These are phyloP conservation scores for Candida germanica DNA, from an alignment of 805 yeast genomes.

Conservation along the genomic window DNA sequence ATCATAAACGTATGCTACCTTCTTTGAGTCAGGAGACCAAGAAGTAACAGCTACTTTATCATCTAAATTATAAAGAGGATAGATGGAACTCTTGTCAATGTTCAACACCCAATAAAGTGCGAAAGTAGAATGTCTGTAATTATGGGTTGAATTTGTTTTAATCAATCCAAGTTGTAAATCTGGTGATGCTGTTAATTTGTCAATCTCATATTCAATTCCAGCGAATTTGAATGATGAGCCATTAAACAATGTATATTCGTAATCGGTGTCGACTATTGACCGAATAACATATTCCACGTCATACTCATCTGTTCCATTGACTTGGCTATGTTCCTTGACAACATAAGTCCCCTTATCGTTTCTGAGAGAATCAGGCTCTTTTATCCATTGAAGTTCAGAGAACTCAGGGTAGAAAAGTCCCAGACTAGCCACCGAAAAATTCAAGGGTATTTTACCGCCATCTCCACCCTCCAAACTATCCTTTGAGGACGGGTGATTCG, in stretches of 20 bases:
- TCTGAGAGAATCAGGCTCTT: constrained; percentile 42
- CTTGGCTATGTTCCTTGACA: constrained; percentile 18
- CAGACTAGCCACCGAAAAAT: constrained; percentile 41
- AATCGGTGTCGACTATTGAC: constrained; percentile 45
- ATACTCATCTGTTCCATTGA: constrained; percentile 18
- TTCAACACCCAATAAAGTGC: constrained; percentile 65
- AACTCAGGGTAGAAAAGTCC: constrained; percentile 53
- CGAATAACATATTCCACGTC: constrained; percentile 52
- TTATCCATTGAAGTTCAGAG: constrained; percentile 70
- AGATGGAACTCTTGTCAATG: constrained; percentile 27
- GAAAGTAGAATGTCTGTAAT: constrained; percentile 70
- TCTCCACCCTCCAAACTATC: background rate
- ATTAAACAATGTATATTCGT: constrained; percentile 46
- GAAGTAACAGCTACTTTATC: constrained; percentile 47
- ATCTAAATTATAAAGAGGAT: constrained; percentile 17
- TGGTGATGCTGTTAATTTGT: constrained; percentile 61
- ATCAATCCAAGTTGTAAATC: constrained; percentile 57
- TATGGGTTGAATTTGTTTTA: constrained; percentile 57
- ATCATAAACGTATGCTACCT: constrained; percentile 53
- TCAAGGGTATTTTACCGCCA: constrained; percentile 24
- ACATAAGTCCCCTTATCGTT: constrained; percentile 70
- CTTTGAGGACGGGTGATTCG: no score
- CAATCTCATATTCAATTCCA: constrained; percentile 44
- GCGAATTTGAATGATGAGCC: constrained; percentile 45
- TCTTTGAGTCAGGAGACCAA: constrained; percentile 61